Conservation (phyloP, 257 asterid genomes). For the Solanum corneliomulleri region DNA sequence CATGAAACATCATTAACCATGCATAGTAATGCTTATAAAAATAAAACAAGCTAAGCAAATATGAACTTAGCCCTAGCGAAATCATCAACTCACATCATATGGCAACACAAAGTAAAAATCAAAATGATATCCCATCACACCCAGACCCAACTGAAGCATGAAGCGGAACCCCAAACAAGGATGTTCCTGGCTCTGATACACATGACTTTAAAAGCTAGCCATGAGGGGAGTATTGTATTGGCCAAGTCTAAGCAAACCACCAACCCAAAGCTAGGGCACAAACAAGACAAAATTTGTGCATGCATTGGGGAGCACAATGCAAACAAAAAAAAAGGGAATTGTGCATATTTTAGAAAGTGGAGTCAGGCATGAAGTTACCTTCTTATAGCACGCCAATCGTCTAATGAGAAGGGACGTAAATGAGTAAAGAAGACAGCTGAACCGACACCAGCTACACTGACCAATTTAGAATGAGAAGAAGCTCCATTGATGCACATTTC, state of each 20-base stretch:
- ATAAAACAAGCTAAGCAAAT: too few relatives aligned
- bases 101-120: too few relatives aligned
- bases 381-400: slow-evolving; percentile 74
- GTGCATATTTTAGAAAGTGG: neutral
- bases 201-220: too few relatives aligned
- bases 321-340: neutral
- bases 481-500: slow-evolving; percentile 11
- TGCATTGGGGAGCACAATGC: neutral
- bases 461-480: slow-evolving; percentile 22
- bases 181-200: too few relatives aligned
- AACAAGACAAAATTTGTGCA: neutral
- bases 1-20: too few relatives aligned
- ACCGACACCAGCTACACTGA: slow-evolving; percentile 87
- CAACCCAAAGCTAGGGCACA: neutral
- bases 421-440: slow-evolving; percentile 82
- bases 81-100: too few relatives aligned
- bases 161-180: too few relatives aligned
- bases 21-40: too few relatives aligned
- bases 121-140: too few relatives aligned
- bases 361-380: slow-evolving; percentile 26
- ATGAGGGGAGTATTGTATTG: too few relatives aligned
- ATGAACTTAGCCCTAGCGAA: too few relatives aligned
- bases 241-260: neutral
- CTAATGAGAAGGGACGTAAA: slow-evolving; percentile 53
- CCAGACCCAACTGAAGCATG: too few relatives aligned